Evolutionary conservation across 306 rosid genomes (phyloP), one percentile per base, ranked within the genome.

Genomic region (Sesbania bispinosa): DNA sequence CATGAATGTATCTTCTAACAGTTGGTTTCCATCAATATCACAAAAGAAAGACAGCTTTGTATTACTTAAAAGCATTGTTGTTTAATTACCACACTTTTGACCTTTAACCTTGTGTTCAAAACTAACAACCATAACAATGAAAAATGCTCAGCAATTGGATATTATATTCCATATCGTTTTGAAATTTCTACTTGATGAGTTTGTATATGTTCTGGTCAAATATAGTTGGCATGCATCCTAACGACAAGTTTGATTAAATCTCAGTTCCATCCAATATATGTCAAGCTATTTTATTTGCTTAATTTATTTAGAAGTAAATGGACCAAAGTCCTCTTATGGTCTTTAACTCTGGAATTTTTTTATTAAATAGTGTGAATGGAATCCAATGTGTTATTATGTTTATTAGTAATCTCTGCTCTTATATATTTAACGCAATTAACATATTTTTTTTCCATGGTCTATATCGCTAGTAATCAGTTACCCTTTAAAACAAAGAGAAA

Each of bases 21-120:
- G 64, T 73, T 80, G 78, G 82, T 80, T 76, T 77, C 80, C 67
- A 69, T 80, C 85, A 80, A 73, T 61, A 74, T 80, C 85, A 84
- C 45, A 8, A 47, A 33, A 66, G 16, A 30, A 67, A 46, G 58
- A 46, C 23, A 76, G 61, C 36, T 51, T 64, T 67, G 71, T 62
- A 62, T 47, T 35, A 1, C 52, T 42, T 47, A 41, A 71, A n/a
- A 59, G 42, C 66, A 65, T 47, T 66, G 42, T 58, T 59, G 57
- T 77, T 47, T 60, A 58, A 66, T 59, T 55, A 32, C 57, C 32
- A 20, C 24, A 43, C n/a, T 48, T 67, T 72, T 74, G 64, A 79
- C 82, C 69, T 43, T 64, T 57, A 79, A 69, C 64, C 68, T 32
- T 54, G 10, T 66, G 62, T 48, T 50, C 68, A 69, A 48, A 45